Conservation (phyloP, 2,329 filamentous ascomycete species). For the Corniculantispora saksenae region DNA sequence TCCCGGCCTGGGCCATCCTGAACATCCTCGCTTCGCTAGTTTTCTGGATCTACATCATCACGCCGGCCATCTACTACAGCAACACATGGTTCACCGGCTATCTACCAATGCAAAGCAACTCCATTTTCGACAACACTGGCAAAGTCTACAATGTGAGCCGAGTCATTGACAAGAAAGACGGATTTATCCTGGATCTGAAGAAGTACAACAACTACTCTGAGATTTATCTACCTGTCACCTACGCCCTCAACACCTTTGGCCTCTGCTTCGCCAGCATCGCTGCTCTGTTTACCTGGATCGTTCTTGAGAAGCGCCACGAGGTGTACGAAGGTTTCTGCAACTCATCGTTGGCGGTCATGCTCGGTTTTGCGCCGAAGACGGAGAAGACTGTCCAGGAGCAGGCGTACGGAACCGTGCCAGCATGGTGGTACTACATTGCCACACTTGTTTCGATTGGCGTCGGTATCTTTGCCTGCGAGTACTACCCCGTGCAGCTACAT, state of each 20-base stretch:
- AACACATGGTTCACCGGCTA: conserved; percentile 54
- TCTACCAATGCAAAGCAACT: conserved; percentile 53
- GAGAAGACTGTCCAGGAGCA: conserved; percentile 20
- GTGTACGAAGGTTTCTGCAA: conserved; percentile 22
- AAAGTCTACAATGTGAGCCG: conserved; percentile 47
- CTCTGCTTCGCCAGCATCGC: conserved; percentile 54
- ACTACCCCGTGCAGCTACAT: conserved; percentile 32
- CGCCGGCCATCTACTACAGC: conserved; percentile 47
- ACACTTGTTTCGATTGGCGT: conserved; percentile 27
- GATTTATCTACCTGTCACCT: conserved; percentile 47
- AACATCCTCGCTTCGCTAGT: conserved; percentile 51
- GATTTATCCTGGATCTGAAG: conserved; percentile 44
- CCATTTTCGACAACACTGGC: conserved; percentile 55
- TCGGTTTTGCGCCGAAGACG: background rate
- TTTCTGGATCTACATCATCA: conserved; percentile 48
- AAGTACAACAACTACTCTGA: conserved; percentile 55
- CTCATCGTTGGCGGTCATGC: conserved; percentile 13
- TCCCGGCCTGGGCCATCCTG: conserved; percentile 46
- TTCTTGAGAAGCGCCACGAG: conserved; percentile 32
- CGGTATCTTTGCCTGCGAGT: conserved; percentile 33
- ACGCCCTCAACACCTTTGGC: conserved; percentile 51
- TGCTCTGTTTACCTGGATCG: conserved; percentile 34
- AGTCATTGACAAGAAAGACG: conserved; percentile 46
- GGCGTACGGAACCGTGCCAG: conserved; percentile 24
- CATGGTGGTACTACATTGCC: conserved; percentile 30